Percentiles rank a stretch among this genome's conserved stretches.
phyloP scores from a whole-genome alignment of 257 asterid genomes.

The Solanum dulcamara region DNA sequence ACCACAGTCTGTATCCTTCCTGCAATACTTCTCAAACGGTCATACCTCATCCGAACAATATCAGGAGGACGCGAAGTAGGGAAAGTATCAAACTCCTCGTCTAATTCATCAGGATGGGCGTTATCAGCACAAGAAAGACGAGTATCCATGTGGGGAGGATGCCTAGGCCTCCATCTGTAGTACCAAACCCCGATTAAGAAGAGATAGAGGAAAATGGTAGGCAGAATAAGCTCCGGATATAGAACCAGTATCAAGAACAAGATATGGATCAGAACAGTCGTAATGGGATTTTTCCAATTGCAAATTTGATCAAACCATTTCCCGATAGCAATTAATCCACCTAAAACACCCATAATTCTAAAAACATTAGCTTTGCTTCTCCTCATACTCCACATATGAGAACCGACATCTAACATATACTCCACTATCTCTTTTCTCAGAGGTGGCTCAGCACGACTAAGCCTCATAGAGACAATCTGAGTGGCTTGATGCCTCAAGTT shows the following conservation, averaged over 20 bases:
- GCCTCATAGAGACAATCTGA: slow-evolving; percentile 51
- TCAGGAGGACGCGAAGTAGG: slow-evolving; percentile 54
- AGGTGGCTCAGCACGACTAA: slow-evolving; percentile 73
- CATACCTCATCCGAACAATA: slow-evolving; percentile 54
- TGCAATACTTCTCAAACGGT: slow-evolving; percentile 56
- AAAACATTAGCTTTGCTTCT: slow-evolving; percentile 65
- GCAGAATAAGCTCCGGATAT: slow-evolving; percentile 57
- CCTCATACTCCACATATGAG: slow-evolving; percentile 81
- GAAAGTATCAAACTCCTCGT: slow-evolving; percentile 62
- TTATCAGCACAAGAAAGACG: slow-evolving; percentile 60
- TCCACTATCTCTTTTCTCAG: slow-evolving; percentile 66
- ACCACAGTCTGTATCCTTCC: slow-evolving; percentile 69
- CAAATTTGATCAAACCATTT: slow-evolving; percentile 68
- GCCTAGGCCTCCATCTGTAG: slow-evolving; percentile 63
- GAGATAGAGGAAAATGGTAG: slow-evolving; percentile 53
- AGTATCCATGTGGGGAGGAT: slow-evolving; percentile 69
- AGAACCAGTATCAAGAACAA: slow-evolving; percentile 50
- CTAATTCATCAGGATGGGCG: slow-evolving; percentile 50
- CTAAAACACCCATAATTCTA: slow-evolving; percentile 51
- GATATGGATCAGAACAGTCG: slow-evolving; percentile 56
- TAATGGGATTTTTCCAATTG: slow-evolving; percentile 67
- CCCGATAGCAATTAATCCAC: slow-evolving; percentile 43
- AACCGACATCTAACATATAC: slow-evolving; percentile 66
- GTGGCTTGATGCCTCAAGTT: slow-evolving; percentile 65
- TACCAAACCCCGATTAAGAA: slow-evolving; percentile 58